Percentiles rank a stretch among this genome's conserved stretches.
Conservation (phyloP, 2,329 filamentous ascomycete species). For the Ophiostoma montium region DNA sequence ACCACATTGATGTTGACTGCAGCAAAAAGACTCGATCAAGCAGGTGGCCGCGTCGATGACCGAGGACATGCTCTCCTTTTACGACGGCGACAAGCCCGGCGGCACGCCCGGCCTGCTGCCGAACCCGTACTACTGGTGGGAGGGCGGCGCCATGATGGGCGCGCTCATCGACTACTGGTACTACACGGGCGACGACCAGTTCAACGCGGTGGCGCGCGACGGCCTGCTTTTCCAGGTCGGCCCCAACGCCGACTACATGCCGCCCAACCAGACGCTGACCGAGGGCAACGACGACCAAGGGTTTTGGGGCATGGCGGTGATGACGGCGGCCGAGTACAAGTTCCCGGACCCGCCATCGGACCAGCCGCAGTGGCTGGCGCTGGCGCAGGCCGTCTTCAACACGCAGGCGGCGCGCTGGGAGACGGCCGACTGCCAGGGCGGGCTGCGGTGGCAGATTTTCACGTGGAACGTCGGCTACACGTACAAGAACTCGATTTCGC, state of each 20-base stretch:
- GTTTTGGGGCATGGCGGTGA: constrained; percentile 58
- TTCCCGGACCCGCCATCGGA: constrained; percentile 45
- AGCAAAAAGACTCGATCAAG: constrained; percentile 31
- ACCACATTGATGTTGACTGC: background rate
- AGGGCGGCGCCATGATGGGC: constrained; percentile 57
- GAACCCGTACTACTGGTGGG: constrained; percentile 36
- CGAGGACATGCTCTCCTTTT: constrained; percentile 32
- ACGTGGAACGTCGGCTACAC: constrained; percentile 66
- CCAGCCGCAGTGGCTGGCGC: constrained; percentile 52
- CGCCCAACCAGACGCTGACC: constrained; percentile 47
- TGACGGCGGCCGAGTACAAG: constrained; percentile 56
- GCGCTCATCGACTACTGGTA: constrained; percentile 71
- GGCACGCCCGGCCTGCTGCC: constrained; percentile 33
- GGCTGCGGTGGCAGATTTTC: constrained; percentile 75
- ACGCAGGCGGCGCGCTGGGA: constrained; percentile 66
- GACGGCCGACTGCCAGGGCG: constrained; percentile 51
- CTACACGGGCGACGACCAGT: constrained; percentile 37
- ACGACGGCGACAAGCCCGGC: constrained; percentile 34
- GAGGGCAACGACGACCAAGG: constrained; percentile 65
- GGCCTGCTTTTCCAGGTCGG: constrained; percentile 65
- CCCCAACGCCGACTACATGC: constrained; percentile 62
- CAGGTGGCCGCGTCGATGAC: constrained; percentile 33
- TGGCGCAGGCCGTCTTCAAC: constrained; percentile 72
- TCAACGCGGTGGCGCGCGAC: constrained; percentile 52
- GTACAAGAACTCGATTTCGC: constrained; percentile 47